Conservation (phyloP, 495 filamentous ascomycete genomes). For the Geoglossum glabrum region DNA sequence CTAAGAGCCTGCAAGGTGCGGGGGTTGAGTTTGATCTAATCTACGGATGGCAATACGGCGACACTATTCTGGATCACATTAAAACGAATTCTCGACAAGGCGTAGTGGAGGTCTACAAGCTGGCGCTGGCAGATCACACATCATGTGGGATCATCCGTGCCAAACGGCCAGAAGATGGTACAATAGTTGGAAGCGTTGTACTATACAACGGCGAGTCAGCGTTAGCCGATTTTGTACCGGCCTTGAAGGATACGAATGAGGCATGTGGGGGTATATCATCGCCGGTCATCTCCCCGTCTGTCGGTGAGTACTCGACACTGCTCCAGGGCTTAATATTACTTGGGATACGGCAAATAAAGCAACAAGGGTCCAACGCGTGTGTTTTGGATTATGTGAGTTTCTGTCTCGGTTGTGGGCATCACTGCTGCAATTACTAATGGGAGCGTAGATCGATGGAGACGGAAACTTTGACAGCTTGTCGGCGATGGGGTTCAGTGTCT, state of each 20-base stretch:
- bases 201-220: conserved; percentile 49
- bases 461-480: conserved; percentile 49
- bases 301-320: conserved; percentile 46
- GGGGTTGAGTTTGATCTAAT: conserved; percentile 58
- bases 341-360: conserved; percentile 65
- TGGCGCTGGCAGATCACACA: conserved; percentile 51
- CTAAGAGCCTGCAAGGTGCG: conserved; percentile 46
- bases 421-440: conserved; percentile 13
- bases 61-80: conserved; percentile 54
- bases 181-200: conserved; percentile 62
- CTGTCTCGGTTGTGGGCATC: neutral
- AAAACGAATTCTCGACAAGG: conserved; percentile 57
- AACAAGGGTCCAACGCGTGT: conserved; percentile 45
- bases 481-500: conserved; percentile 54
- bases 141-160: conserved; percentile 68
- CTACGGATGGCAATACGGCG: conserved; percentile 58
- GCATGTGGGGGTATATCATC: conserved; percentile 56
- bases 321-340: conserved; percentile 67
- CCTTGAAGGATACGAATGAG: conserved; percentile 32
- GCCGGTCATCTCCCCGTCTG: conserved; percentile 50
- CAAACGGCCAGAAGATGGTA: conserved; percentile 43
- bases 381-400: conserved; percentile 53
- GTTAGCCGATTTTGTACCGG: conserved; percentile 50
- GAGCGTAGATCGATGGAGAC: conserved; percentile 42
- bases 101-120: conserved; percentile 61